phyloP scores from a whole-genome alignment of 2,329 filamentous ascomycete species.

The Aureobasidium sp. region DNA sequence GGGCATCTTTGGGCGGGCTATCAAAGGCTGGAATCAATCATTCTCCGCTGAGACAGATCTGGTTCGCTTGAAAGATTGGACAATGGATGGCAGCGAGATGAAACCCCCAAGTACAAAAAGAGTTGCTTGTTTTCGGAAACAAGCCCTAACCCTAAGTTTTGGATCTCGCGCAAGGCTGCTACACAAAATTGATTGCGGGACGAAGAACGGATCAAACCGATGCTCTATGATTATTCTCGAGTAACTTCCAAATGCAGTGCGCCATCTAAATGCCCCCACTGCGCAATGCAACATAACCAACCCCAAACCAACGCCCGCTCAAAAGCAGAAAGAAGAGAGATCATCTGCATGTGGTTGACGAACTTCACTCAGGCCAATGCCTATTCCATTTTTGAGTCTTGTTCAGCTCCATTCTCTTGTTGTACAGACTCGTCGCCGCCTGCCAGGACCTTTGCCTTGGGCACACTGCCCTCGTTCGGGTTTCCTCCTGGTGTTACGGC shows the following conservation, averaged over 20 bases:
- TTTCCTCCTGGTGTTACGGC: conserved; percentile 72
- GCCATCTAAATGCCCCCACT: neutral
- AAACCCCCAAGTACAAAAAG: neutral
- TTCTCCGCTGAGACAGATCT: neutral
- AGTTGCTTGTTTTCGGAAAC: neutral
- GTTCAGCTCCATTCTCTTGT: neutral
- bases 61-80: neutral
- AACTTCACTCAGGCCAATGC: neutral
- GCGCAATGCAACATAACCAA: conserved; percentile 1
- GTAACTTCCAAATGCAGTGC: neutral
- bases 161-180: neutral
- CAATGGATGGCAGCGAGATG: neutral
- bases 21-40: neutral
- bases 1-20: neutral
- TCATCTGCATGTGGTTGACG: neutral
- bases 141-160: neutral
- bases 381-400: conserved; percentile 5
- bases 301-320: conserved; percentile 9
- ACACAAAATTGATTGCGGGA: neutral
- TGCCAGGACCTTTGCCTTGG: conserved; percentile 59
- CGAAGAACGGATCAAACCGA: neutral
- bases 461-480: conserved; percentile 43
- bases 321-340: conserved; percentile 8
- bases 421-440: conserved; percentile 38
- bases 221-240: neutral